Base-by-base conservation (phyloP, 2,329 filamentous ascomycete genomes). In the Epichloe festucae region DNA sequence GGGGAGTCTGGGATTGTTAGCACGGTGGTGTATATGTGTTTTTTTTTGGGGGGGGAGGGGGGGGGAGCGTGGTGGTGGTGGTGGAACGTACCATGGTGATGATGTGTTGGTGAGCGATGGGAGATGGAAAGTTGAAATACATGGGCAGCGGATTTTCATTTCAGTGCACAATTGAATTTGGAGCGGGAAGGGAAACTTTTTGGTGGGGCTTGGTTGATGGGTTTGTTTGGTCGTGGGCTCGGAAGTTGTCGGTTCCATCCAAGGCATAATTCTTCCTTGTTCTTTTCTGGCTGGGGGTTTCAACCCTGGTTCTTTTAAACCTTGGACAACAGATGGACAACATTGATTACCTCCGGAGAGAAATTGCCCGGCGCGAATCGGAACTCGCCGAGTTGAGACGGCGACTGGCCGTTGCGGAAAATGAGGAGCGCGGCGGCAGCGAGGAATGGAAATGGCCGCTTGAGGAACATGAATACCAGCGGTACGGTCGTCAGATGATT, bases 401-500 rank as follows among this genome's bases (percentile, higher is more conserved):
- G 1, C 70, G 74, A 55, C 71, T 81, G 4, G 67, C 65, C 3
- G 58, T 64, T 4, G 65, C 68, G 2, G 73, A 76, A 55, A 57
- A 63, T 1, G 54, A 57, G 14, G 21, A 46, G 43, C 47, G 11
- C 43, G 53, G 11, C 23, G 23, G 27, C 49, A 52, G 1, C 38
- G 41, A 49, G n/a, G 23, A 46, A 0, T 72, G 70, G 69, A 78
- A 71, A 56, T 91, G 87, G 84, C 87, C 87, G 0, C 72, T 95
- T 2, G 67, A 70, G 4, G 70, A 74, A 15, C 78, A 85, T 5
- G 89, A 96, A 60, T 95, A 95, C 65, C 80, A 81, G 57, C 78
- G 90, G 55, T 97, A 97, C 70, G 89, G 88, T 7, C 77, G 91
- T 40, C 91, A 96, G 69, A 83, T 97, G 72, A 90, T 97, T 57